A percentile compares a stretch with the other conserved stretches of the same genome.
phyloP scores from a whole-genome alignment of 179 eudicot genomes.

The Camellia oleifera region DNA sequence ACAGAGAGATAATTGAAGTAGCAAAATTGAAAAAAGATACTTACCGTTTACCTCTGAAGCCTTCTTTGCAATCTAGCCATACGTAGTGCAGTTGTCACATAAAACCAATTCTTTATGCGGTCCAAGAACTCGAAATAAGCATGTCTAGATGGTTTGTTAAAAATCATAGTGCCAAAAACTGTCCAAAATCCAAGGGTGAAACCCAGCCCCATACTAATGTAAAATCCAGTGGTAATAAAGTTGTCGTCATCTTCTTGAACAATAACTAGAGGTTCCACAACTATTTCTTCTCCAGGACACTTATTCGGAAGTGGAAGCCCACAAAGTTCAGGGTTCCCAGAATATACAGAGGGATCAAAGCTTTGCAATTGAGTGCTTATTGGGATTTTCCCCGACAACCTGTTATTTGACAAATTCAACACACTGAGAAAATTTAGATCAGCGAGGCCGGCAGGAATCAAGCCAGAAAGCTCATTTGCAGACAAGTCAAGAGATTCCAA shows the following conservation, averaged over 20 bases:
- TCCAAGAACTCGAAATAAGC: slow-evolving; percentile 1
- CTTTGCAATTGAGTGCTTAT: not conserved
- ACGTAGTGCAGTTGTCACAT: not conserved
- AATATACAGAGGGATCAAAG: not conserved
- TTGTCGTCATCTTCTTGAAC: not conserved
- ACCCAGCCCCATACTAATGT: slow-evolving; percentile 2
- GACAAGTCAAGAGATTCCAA: not conserved
- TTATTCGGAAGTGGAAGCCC: not conserved
- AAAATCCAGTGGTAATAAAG: not conserved
- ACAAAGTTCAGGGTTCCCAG: not conserved
- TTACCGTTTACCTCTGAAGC: not conserved
- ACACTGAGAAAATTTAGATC: not conserved
- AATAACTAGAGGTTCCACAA: not conserved
- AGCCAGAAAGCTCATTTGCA: not conserved
- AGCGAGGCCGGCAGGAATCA: not conserved
- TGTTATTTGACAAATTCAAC: too few species aligned
- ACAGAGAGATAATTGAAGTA: too few species aligned
- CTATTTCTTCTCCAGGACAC: not conserved
- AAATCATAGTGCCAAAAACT: not conserved
- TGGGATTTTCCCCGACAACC: too few species aligned
- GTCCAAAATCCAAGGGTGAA: slow-evolving; percentile 3
- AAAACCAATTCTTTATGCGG: not conserved
- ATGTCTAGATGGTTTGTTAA: not conserved
- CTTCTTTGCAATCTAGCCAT: not conserved
- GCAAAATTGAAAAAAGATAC: too few species aligned